Conservation (phyloP, 768 basidiomycete species). For the Sistotremastrum suecicum region DNA sequence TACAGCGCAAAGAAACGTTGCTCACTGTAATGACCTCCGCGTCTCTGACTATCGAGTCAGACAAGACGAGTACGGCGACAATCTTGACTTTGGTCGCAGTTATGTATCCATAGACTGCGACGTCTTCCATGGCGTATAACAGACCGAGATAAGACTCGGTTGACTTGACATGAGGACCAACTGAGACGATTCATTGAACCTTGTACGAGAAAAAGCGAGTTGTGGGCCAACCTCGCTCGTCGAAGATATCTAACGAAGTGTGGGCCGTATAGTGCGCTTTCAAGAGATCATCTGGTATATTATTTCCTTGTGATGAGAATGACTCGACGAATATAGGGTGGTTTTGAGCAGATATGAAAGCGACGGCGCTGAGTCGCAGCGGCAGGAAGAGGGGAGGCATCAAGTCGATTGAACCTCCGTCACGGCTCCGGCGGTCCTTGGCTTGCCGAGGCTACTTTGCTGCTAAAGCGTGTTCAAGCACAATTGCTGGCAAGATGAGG, state of each 20-base stretch:
- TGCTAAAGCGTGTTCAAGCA: no score
- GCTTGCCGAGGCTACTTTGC: no score
- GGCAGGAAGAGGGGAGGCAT: constrained; percentile 40
- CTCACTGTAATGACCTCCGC: constrained; percentile 63
- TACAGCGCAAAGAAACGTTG: constrained; percentile 1
- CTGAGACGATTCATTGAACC: constrained; percentile 17
- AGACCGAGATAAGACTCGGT: constrained; percentile 76
- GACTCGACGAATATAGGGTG: constrained; percentile 68
- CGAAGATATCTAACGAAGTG: constrained; percentile 80
- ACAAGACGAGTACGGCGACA: constrained; percentile 62
- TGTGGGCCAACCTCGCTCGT: constrained; percentile 62
- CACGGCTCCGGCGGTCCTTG: no score
- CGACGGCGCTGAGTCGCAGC: constrained; percentile 65
- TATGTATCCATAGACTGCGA: constrained; percentile 85
- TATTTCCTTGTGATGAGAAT: constrained; percentile 36
- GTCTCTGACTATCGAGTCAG: constrained; percentile 72
- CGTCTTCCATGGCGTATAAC: constrained; percentile 84
- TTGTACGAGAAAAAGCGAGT: not conserved
- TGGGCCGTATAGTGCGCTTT: constrained; percentile 90
- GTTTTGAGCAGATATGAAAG: constrained; percentile 76
- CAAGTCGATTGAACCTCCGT: not conserved
- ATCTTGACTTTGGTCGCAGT: constrained; percentile 84
- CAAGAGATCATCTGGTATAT: constrained; percentile 30
- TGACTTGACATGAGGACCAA: constrained; percentile 33
- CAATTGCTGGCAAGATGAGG: no score